Percentiles rank a stretch among this genome's conserved stretches.
Evolutionary conservation across 352 stramenopile species (phyloP).

Genomic region (Thraustochytrium striatum): DNA sequence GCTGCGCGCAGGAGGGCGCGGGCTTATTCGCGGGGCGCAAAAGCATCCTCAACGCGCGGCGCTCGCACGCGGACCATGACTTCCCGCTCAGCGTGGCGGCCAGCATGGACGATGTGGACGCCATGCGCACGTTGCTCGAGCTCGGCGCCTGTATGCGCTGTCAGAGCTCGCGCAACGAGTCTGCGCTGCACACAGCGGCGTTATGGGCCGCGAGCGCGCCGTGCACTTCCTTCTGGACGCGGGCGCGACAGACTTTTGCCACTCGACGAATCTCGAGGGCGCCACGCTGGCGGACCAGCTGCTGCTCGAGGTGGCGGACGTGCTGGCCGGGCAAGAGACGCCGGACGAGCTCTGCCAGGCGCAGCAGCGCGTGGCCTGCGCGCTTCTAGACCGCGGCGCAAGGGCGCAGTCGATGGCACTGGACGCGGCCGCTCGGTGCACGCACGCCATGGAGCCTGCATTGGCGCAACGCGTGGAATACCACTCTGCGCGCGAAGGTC

Average conservation of each 20-base stretch:
- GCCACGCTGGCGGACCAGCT: conserved; percentile 11
- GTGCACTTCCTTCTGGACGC: not conserved
- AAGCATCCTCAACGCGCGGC: conserved; percentile 11
- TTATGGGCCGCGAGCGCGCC: not conserved
- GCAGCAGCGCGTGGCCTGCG: not conserved
- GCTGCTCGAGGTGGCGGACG: not conserved
- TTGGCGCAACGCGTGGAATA: no score
- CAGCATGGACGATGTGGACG: not conserved
- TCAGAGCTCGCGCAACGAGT: conserved; percentile 16
- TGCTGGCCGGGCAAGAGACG: not conserved
- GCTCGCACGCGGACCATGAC: not conserved
- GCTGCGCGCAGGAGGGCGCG: no score
- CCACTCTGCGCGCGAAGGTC: no score
- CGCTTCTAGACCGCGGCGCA: no score
- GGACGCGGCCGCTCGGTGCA: no score
- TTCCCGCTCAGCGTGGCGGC: conserved; percentile 39
- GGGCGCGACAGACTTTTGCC: not conserved
- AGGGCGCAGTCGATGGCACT: no score
- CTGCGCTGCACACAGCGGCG: conserved; percentile 3
- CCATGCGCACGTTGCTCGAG: conserved; percentile 3
- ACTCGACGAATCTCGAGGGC: not conserved
- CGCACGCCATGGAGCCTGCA: no score
- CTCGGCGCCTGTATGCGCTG: conserved; percentile 16
- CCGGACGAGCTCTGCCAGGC: not conserved
- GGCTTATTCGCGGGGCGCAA: no score